Conservation (phyloP, 306 rosid genomes). For the Alnus rubra region DNA sequence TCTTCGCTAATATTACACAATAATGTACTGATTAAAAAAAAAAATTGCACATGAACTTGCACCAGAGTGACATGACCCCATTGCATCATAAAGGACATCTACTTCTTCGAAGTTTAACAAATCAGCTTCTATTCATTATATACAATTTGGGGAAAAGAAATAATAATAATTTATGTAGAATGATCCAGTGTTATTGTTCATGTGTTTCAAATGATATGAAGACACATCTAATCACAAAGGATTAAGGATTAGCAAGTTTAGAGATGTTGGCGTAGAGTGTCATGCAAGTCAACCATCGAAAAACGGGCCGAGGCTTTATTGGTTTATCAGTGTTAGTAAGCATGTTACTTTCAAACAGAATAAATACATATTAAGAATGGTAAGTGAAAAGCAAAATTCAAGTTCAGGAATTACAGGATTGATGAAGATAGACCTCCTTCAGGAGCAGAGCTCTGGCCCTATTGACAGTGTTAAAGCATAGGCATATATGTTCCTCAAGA, state of each 20-base stretch:
- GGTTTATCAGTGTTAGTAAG: background rate
- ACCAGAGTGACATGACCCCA: background rate
- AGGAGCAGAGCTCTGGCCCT: slow-evolving; percentile 56
- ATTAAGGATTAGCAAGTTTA: background rate
- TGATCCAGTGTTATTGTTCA: background rate
- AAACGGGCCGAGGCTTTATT: background rate
- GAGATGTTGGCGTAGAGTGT: background rate
- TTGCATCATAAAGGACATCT: background rate
- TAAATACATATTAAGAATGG: slow-evolving; percentile 18
- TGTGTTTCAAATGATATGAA: background rate
- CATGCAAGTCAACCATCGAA: background rate
- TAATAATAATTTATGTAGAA: background rate
- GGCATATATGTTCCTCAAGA: slow-evolving; percentile 55
- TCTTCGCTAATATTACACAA: background rate
- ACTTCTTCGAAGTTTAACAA: background rate
- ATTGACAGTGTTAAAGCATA: slow-evolving; percentile 53
- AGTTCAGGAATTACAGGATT: slow-evolving; percentile 23
- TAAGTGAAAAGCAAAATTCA: background rate
- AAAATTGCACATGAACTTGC: too few species aligned
- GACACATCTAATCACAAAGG: background rate
- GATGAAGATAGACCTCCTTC: slow-evolving; percentile 39
- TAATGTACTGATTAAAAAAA: background rate
- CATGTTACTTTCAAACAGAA: slow-evolving; percentile 13
- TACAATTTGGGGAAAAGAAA: background rate
- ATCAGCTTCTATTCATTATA: background rate